phyloP scores from a whole-genome alignment of 306 rosid species.

The Alnus rubra region DNA sequence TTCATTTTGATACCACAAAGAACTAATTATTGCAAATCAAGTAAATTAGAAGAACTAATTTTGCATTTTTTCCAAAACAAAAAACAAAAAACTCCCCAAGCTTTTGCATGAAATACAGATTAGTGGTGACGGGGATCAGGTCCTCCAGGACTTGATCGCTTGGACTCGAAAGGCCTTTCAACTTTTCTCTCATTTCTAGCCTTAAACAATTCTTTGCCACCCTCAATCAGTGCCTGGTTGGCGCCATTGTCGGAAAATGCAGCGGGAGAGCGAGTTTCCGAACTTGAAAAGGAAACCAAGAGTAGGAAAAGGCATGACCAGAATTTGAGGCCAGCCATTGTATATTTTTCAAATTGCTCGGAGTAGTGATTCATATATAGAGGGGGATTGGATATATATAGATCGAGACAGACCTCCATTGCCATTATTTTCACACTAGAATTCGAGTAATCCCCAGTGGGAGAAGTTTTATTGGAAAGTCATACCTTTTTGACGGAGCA shows the following conservation, averaged over 20 bases:
- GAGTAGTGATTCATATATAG: no score
- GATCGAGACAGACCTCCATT: no score
- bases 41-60: no score
- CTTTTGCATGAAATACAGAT: not conserved
- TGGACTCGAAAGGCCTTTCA: not conserved
- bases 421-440: no score
- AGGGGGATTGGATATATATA: no score
- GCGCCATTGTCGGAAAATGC: not conserved
- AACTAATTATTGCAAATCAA: no score
- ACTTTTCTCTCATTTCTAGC: slow-evolving; percentile 1
- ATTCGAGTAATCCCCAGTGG: no score
- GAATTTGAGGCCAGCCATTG: not conserved
- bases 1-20: no score
- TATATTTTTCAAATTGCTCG: no score
- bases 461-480: no score
- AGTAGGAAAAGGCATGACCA: not conserved
- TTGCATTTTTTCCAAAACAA: no score
- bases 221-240: not conserved
- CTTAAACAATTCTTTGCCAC: slow-evolving; percentile 11
- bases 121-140: slow-evolving; percentile 26
- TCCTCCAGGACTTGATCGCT: slow-evolving; percentile 17
- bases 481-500: no score
- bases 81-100: not conserved
- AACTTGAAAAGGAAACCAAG: not conserved
- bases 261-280: not conserved